Percentiles rank a stretch among this genome's conserved stretches.
Evolutionary conservation across 305 asterid species (phyloP).

Genomic region (Rubia tinctorum): DNA sequence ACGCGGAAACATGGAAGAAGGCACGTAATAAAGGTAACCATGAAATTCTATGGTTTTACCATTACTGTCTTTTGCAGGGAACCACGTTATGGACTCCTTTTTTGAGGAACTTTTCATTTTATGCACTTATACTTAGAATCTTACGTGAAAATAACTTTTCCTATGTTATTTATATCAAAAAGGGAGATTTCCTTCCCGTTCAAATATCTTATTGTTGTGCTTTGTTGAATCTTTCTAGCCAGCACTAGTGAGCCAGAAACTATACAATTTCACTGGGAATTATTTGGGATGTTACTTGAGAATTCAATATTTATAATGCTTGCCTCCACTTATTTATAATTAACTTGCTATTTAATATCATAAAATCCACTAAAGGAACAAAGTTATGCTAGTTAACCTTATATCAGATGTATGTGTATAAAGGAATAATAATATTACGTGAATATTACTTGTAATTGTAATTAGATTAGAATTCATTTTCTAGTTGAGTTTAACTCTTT

Average conservation of each 20-base stretch:
- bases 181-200: background rate
- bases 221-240: background rate
- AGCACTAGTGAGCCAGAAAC: background rate
- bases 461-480: too few species aligned
- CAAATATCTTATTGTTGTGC: background rate
- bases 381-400: too few species aligned
- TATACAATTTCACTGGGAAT: background rate
- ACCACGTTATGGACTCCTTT: constrained; percentile 13
- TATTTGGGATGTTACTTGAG: background rate
- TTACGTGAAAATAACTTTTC: background rate
- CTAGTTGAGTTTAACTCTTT: too few species aligned
- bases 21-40: too few species aligned
- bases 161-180: background rate
- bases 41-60: background rate
- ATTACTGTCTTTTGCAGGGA: constrained; percentile 20
- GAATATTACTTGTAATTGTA: too few species aligned
- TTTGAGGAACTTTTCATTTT: constrained; percentile 3
- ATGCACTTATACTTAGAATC: too few species aligned
- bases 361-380: too few species aligned
- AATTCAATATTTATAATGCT: too few species aligned
- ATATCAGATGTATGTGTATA: too few species aligned
- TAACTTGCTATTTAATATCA: too few species aligned
- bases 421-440: too few species aligned
- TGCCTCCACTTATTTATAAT: too few species aligned
- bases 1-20: constrained; percentile 14